phyloP scores from a whole-genome alignment of 2,329 filamentous ascomycete genomes.

The Zymoseptoria brevis region DNA sequence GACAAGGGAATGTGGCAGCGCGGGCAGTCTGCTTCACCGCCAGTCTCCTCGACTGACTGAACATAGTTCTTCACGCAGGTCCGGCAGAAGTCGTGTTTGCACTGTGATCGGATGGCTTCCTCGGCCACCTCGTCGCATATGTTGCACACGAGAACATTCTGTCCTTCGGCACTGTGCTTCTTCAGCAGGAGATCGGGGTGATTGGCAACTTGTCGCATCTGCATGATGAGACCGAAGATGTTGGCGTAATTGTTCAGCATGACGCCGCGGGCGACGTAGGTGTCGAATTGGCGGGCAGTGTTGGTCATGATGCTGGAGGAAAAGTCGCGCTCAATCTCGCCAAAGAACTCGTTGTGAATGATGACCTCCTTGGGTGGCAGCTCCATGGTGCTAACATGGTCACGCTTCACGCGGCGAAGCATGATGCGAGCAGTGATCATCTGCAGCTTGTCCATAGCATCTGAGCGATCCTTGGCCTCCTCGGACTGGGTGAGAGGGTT shows the following conservation, averaged over 20 bases:
- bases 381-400: constrained; percentile 92
- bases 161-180: constrained; percentile 75
- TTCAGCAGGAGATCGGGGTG: constrained; percentile 91
- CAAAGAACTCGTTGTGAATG: constrained; percentile 91
- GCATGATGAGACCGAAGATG: constrained; percentile 97
- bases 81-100: constrained; percentile 87
- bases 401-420: constrained; percentile 87
- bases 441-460: constrained; percentile 73
- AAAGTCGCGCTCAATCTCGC: constrained; percentile 92
- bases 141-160: constrained; percentile 84
- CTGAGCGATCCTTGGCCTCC: constrained; percentile 48
- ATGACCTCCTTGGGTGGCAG: constrained; percentile 89
- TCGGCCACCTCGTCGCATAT: constrained; percentile 96
- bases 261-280: constrained; percentile 88
- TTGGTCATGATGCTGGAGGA: constrained; percentile 93
- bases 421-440: constrained; percentile 89
- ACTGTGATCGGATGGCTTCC: constrained; percentile 84
- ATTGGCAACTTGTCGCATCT: constrained; percentile 96
- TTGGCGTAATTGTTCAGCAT: constrained; percentile 96
- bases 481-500: constrained; percentile 57
- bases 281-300: constrained; percentile 81
- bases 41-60: constrained; percentile 60
- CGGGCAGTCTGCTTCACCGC: constrained; percentile 63
- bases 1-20: constrained; percentile 81
- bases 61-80: constrained; percentile 74